phyloP scores from a whole-genome alignment of 2,329 filamentous ascomycete species.

The Nannizziopsis barbatae region DNA sequence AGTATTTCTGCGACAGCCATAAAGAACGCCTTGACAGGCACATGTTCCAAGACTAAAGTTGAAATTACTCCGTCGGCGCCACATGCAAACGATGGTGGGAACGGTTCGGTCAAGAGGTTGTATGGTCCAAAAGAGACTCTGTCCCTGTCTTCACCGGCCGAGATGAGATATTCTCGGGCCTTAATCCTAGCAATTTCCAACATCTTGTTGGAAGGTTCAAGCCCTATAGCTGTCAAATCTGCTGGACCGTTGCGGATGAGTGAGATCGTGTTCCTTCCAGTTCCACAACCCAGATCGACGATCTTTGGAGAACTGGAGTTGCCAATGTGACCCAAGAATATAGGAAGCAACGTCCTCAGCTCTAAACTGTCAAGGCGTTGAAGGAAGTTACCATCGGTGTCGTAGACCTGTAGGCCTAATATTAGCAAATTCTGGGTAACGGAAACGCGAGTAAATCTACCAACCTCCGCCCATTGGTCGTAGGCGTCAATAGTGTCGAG shows the following conservation, averaged over 20 bases:
- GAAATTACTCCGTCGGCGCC: conserved; percentile 42
- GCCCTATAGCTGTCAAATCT: conserved; percentile 35
- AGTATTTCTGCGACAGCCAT: conserved; percentile 36
- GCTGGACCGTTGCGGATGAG: conserved; percentile 25
- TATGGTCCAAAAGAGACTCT: conserved; percentile 22
- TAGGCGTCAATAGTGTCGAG: conserved; percentile 30
- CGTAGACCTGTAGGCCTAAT: conserved; percentile 40
- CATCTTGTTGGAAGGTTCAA: conserved; percentile 50
- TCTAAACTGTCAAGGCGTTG: conserved; percentile 52
- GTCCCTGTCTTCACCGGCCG: not conserved
- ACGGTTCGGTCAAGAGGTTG: conserved; percentile 29
- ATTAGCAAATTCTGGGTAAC: conserved; percentile 1
- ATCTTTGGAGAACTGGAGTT: conserved; percentile 27
- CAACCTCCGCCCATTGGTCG: conserved; percentile 30
- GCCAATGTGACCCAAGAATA: conserved; percentile 31
- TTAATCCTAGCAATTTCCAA: conserved; percentile 41
- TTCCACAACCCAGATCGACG: conserved; percentile 56
- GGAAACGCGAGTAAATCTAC: not conserved
- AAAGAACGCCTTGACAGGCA: conserved; percentile 50
- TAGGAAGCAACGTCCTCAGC: conserved; percentile 42
- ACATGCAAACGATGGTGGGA: conserved; percentile 16
- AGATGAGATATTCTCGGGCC: conserved; percentile 18
- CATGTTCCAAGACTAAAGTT: conserved; percentile 55
- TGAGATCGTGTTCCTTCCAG: conserved; percentile 50
- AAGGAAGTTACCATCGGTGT: conserved; percentile 55